Conservation (phyloP, 345 rosid genomes). For the Lumnitzera racemosa region DNA sequence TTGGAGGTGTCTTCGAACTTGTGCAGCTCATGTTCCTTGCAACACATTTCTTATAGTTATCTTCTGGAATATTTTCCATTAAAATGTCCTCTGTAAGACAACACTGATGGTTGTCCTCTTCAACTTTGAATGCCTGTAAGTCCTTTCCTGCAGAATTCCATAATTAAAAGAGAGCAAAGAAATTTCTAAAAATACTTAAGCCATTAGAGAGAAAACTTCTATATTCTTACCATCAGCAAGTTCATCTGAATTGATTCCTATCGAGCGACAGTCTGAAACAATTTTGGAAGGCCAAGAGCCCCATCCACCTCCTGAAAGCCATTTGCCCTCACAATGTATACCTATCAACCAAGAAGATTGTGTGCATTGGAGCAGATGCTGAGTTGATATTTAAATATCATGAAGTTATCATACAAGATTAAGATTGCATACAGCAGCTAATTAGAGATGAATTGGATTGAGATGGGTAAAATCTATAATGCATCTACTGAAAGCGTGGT, state of each 20-base stretch:
- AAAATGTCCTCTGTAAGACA: conserved; percentile 8
- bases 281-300: conserved; percentile 1
- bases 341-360: conserved; percentile 13
- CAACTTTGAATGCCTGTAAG: conserved; percentile 4
- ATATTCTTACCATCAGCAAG: neutral
- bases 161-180: no score
- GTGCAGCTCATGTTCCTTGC: conserved; percentile 1
- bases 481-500: no score
- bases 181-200: no score
- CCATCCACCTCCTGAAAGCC: conserved; percentile 7
- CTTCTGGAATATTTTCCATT: conserved; percentile 13
- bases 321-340: conserved; percentile 28
- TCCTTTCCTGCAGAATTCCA: neutral
- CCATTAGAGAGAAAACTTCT: no score
- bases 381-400: no score
- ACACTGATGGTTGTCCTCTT: neutral
- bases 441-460: no score
- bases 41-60: conserved; percentile 7
- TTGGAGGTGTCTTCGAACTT: conserved; percentile 6
- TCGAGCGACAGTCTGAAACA: neutral
- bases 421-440: no score
- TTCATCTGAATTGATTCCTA: neutral
- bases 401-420: no score
- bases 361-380: neutral
- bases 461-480: no score